A percentile compares a stretch with the other conserved stretches of the same genome.
Evolutionary conservation across 805 yeast species (phyloP).

Genomic region (Sugiyamaella valdiviana): DNA sequence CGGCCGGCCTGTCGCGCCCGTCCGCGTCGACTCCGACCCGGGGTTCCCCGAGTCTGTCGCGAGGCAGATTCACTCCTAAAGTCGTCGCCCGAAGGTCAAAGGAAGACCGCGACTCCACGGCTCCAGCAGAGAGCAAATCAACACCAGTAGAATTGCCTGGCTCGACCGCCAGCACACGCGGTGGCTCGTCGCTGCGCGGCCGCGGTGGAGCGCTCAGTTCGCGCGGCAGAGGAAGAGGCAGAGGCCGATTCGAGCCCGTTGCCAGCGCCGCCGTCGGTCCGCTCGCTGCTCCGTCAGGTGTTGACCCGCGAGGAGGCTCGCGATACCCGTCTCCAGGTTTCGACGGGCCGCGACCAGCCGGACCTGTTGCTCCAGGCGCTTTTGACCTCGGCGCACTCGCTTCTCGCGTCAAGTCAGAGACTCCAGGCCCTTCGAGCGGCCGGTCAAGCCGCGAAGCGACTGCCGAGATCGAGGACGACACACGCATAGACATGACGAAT

Average conservation of each 20-base stretch:
- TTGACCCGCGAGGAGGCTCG: slow-evolving; percentile 14
- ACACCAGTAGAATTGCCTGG: slow-evolving; percentile 26
- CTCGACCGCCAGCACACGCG: slow-evolving; percentile 2
- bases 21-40: neutral
- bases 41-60: slow-evolving; percentile 6
- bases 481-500: slow-evolving; percentile 20
- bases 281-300: slow-evolving; percentile 30
- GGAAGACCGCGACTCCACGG: slow-evolving; percentile 75
- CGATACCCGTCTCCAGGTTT: slow-evolving; percentile 5
- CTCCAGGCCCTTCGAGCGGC: slow-evolving; percentile 13
- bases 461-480: slow-evolving; percentile 11
- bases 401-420: slow-evolving; percentile 18
- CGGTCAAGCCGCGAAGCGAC: slow-evolving; percentile 11
- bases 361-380: neutral
- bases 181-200: slow-evolving; percentile 10
- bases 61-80: slow-evolving; percentile 71
- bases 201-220: slow-evolving; percentile 16
- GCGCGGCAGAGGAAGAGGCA: slow-evolving; percentile 16
- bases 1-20: neutral
- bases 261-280: slow-evolving; percentile 32
- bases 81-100: slow-evolving; percentile 76
- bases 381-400: slow-evolving; percentile 7
- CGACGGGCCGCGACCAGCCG: neutral
- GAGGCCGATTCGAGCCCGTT: slow-evolving; percentile 22
- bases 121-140: slow-evolving; percentile 45